A percentile compares a stretch with the other conserved stretches of the same genome.
phyloP scores from a whole-genome alignment of 2,329 filamentous ascomycete species.

The Colletotrichum echinochloae region DNA sequence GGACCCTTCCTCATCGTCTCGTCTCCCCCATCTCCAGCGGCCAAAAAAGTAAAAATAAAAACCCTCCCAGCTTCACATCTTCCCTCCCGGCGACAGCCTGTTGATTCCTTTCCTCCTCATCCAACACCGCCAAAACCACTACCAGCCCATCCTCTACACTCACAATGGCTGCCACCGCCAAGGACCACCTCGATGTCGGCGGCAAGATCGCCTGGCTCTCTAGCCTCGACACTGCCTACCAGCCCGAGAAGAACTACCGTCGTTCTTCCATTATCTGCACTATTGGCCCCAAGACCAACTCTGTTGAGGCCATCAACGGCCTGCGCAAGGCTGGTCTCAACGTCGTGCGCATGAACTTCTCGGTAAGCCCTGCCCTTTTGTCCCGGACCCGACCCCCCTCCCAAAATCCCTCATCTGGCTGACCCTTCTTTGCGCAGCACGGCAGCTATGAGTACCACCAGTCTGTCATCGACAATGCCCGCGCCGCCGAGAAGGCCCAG shows the following conservation, averaged over 20 bases:
- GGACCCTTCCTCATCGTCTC: conserved; percentile 22
- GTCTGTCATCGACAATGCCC: conserved; percentile 96
- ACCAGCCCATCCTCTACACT: conserved; percentile 4
- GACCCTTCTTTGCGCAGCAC: conserved; percentile 57
- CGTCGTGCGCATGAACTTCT: conserved; percentile 99
- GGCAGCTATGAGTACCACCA: conserved; percentile 97
- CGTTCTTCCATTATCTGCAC: conserved; percentile 99
- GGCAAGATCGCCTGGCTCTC: conserved; percentile 75
- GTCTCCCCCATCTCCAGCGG: conserved; percentile 16
- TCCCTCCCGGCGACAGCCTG: background rate
- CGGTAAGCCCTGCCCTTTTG: conserved; percentile 47
- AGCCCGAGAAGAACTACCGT: conserved; percentile 89
- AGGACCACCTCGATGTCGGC: conserved; percentile 87
- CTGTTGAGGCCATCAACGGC: conserved; percentile 94
- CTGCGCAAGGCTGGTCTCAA: conserved; percentile 93
- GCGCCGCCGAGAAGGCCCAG: conserved; percentile 83
- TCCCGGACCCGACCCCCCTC: background rate
- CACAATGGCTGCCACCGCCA: conserved; percentile 73
- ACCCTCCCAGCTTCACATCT: conserved; percentile 4
- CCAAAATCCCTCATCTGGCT: conserved; percentile 21
- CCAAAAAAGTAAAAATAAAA: background rate
- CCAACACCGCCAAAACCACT: conserved; percentile 6
- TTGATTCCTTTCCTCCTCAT: background rate
- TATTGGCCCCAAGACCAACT: conserved; percentile 99
- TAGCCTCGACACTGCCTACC: conserved; percentile 87